These are phyloP conservation scores for Brassica balearica DNA, from an alignment of 441 rosid genomes.

Conservation along the genomic window DNA sequence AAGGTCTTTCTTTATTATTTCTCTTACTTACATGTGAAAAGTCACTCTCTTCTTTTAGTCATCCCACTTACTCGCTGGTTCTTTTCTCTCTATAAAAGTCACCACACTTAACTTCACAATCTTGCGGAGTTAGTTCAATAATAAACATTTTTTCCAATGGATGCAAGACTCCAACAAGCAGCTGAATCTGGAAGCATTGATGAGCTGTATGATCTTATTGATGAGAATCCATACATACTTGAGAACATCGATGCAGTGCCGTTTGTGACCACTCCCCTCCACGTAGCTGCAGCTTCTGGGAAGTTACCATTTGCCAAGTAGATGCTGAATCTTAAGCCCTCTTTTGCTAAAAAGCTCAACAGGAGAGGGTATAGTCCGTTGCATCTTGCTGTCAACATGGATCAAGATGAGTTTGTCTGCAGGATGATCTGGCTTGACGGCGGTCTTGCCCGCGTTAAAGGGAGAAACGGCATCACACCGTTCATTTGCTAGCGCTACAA, in stretches of 20 bases:
- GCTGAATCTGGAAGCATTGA: conserved; percentile 34
- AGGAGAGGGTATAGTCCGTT: conserved; percentile 33
- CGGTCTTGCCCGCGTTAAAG: conserved; percentile 33
- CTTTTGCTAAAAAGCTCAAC: conserved; percentile 41
- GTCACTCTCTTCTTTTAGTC: neutral
- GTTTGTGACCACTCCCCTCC: conserved; percentile 48
- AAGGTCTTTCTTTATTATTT: neutral
- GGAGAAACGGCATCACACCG: conserved; percentile 43
- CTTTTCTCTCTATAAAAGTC: too few species aligned
- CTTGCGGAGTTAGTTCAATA: neutral
- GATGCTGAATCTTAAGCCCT: conserved; percentile 43
- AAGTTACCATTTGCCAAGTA: conserved; percentile 35
- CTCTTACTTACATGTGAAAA: neutral
- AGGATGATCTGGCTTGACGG: conserved; percentile 24
- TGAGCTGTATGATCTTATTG: conserved; percentile 33
- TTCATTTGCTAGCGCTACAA: conserved; percentile 23
- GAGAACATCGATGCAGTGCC: conserved; percentile 22
- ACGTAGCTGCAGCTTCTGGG: conserved; percentile 41
- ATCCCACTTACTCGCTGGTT: neutral
- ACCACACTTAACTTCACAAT: neutral
- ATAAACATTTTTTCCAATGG: conserved; percentile 16
- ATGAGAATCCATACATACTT: conserved; percentile 38
- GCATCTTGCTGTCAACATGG: conserved; percentile 27
- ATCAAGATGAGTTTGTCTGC: neutral
- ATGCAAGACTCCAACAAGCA: conserved; percentile 36